A percentile compares a stretch with the other conserved stretches of the same genome.
Conservation (phyloP, 2,329 filamentous ascomycete genomes). For the Dothiorella sarmentorum region DNA sequence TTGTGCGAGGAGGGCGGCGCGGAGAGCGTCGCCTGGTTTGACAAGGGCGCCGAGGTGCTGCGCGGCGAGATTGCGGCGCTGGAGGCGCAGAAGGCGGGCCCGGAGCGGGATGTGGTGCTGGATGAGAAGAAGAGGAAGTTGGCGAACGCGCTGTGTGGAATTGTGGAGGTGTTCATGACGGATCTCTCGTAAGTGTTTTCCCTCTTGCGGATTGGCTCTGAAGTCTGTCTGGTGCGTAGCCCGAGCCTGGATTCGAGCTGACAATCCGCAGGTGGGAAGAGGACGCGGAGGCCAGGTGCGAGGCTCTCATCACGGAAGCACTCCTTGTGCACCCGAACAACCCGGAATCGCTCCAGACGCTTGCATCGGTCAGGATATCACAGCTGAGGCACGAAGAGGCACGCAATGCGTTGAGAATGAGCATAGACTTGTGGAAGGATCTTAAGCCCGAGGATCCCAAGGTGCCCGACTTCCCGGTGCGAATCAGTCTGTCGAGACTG, state of each 20-base stretch:
- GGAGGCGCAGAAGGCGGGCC: conserved; percentile 44
- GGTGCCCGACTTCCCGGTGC: conserved; percentile 80
- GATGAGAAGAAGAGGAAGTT: conserved; percentile 77
- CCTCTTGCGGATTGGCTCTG: no score
- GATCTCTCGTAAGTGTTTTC: conserved; percentile 71
- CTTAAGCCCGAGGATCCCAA: conserved; percentile 66
- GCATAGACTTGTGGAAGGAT: conserved; percentile 79
- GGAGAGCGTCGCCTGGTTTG: conserved; percentile 60
- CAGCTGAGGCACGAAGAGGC: conserved; percentile 79
- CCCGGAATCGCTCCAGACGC: conserved; percentile 89
- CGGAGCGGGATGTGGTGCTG: conserved; percentile 39
- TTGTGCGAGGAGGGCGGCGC: conserved; percentile 64
- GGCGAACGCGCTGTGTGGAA: conserved; percentile 86
- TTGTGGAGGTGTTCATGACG: conserved; percentile 98
- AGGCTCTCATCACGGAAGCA: conserved; percentile 85
- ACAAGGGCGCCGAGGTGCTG: conserved; percentile 68
- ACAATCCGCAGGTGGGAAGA: conserved; percentile 61
- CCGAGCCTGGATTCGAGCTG: background rate
- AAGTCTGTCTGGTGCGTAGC: no score
- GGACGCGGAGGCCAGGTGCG: conserved; percentile 85
- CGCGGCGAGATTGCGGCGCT: conserved; percentile 66
- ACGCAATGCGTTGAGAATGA: conserved; percentile 70
- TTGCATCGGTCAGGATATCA: conserved; percentile 90
- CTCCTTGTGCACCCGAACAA: conserved; percentile 76
- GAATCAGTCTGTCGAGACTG: conserved; percentile 78